Percentiles rank a stretch among this genome's conserved stretches.
Conservation (phyloP, 1,139 yeast species). For the Meyerozyma athensensis region DNA sequence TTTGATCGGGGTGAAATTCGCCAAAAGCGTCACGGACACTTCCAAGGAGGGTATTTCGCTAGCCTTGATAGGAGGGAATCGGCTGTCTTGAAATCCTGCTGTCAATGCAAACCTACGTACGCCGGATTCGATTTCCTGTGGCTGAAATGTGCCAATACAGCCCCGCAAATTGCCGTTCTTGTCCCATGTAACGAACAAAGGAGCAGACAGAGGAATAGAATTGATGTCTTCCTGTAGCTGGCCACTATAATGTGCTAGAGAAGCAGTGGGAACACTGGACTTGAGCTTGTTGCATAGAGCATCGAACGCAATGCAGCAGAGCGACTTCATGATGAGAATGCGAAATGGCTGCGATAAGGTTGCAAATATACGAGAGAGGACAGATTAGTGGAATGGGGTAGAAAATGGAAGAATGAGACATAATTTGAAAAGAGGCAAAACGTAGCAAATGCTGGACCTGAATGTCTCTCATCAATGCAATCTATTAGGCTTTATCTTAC, state of each 20-base stretch:
- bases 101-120: conserved; percentile 57
- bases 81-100: conserved; percentile 68
- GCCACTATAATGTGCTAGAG: conserved; percentile 17
- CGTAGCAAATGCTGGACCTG: too few species aligned
- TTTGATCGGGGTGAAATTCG: conserved; percentile 49
- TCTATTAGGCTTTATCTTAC: too few species aligned
- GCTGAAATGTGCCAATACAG: conserved; percentile 83
- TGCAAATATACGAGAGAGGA: neutral
- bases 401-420: too few species aligned
- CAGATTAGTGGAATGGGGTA: neutral
- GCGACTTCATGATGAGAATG: conserved; percentile 22
- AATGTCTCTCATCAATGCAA: too few species aligned
- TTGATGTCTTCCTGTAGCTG: conserved; percentile 16
- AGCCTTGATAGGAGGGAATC: conserved; percentile 64
- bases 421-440: too few species aligned
- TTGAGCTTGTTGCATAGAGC: conserved; percentile 21
- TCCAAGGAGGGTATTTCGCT: conserved; percentile 46
- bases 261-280: conserved; percentile 12
- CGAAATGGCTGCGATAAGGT: neutral
- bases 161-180: conserved; percentile 62
- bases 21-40: conserved; percentile 60
- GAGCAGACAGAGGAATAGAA: conserved; percentile 45
- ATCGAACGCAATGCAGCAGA: conserved; percentile 39
- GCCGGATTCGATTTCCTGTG: conserved; percentile 47
- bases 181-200: conserved; percentile 86